phyloP scores from a whole-genome alignment of 495 filamentous ascomycete genomes.

The Neurospora sp. region DNA sequence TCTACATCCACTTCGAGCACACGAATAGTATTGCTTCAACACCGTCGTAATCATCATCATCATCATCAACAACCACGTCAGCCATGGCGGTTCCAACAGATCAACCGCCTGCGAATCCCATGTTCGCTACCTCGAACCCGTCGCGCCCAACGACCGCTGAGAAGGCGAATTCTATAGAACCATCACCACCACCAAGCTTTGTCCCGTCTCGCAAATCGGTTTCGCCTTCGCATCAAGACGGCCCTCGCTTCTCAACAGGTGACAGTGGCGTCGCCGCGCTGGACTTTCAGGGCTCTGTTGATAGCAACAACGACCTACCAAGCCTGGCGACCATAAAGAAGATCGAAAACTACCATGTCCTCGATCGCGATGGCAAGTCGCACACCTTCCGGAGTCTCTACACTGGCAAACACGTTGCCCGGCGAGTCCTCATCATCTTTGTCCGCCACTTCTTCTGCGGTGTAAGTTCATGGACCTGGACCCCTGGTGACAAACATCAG shows the following conservation, averaged over 20 bases:
- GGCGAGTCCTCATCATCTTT: slow-evolving; percentile 65
- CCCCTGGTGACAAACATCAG: not conserved
- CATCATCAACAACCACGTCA: not conserved
- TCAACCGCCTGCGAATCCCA: not conserved
- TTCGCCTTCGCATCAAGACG: not conserved
- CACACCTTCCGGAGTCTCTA: slow-evolving; percentile 62
- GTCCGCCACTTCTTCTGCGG: slow-evolving; percentile 88
- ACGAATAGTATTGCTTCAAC: too few species aligned
- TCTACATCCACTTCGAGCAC: not conserved
- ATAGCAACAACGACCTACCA: slow-evolving; percentile 45
- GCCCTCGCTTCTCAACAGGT: not conserved
- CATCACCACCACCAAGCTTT: not conserved
- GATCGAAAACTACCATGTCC: slow-evolving; percentile 47
- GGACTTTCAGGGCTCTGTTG: slow-evolving; percentile 37
- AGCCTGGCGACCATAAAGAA: slow-evolving; percentile 35
- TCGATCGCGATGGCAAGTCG: slow-evolving; percentile 53
- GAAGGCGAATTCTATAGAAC: not conserved
- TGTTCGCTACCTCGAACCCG: not conserved
- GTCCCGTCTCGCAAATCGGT: not conserved
- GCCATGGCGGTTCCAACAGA: slow-evolving; percentile 1
- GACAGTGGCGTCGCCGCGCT: slow-evolving; percentile 16
- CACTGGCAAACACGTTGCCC: slow-evolving; percentile 39
- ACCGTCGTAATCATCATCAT: not conserved
- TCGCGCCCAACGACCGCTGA: not conserved
- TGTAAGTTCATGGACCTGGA: slow-evolving; percentile 37